Evolutionary conservation across 2,329 filamentous ascomycete species (phyloP).

Genomic region (Fusarium sp.): DNA sequence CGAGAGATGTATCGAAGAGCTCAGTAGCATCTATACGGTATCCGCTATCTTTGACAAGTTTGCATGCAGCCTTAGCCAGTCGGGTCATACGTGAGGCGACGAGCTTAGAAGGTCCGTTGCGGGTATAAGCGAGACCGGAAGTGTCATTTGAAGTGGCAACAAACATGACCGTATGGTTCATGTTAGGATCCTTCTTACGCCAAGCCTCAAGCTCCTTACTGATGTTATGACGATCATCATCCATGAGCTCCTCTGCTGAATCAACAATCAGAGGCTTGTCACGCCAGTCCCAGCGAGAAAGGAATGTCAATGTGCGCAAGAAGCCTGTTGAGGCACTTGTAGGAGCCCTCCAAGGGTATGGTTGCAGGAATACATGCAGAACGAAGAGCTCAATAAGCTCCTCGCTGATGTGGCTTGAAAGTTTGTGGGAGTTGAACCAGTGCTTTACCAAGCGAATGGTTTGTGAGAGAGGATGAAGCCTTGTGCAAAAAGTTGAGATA

Average conservation of each 20-base stretch:
- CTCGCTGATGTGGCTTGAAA: constrained; percentile 79
- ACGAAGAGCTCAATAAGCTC: constrained; percentile 89
- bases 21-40: constrained; percentile 60
- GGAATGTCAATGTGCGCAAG: constrained; percentile 80
- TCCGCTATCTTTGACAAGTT: constrained; percentile 67
- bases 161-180: constrained; percentile 87
- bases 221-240: constrained; percentile 71
- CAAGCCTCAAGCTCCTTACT: constrained; percentile 82
- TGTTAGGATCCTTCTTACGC: constrained; percentile 87
- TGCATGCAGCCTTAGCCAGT: constrained; percentile 81
- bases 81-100: constrained; percentile 85
- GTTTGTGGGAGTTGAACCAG: constrained; percentile 89
- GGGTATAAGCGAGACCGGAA: constrained; percentile 85
- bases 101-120: constrained; percentile 78
- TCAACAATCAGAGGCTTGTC: constrained; percentile 85
- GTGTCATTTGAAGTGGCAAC: constrained; percentile 82
- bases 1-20: constrained; percentile 79
- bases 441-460: constrained; percentile 87
- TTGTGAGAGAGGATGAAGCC: constrained; percentile 82
- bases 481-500: constrained; percentile 82
- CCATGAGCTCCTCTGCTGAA: constrained; percentile 70
- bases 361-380: constrained; percentile 81
- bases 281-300: constrained; percentile 94
- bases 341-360: constrained; percentile 83
- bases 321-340: constrained; percentile 84